These are phyloP conservation scores for Smallanthus sonchifolius DNA, from an alignment of 129 eudicot species.

Conservation along the genomic window DNA sequence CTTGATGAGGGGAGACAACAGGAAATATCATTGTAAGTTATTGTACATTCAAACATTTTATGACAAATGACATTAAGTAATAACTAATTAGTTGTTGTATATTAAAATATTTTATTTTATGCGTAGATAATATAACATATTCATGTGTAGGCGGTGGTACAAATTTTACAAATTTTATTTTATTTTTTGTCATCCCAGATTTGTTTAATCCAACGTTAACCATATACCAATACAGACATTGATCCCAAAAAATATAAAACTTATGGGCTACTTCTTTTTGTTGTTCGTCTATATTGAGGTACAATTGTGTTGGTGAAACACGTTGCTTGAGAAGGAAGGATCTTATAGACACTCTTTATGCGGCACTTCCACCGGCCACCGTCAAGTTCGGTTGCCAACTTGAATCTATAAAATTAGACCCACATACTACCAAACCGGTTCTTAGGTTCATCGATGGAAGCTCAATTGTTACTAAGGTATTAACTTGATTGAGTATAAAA, in stretches of 20 bases:
- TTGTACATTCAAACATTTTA: not conserved
- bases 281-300: not conserved
- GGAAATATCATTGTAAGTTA: slow-evolving; percentile 33
- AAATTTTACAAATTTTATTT: too few species aligned
- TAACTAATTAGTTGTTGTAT: too few species aligned
- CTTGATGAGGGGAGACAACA: slow-evolving; percentile 24
- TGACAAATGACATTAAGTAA: too few species aligned
- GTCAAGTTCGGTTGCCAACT: slow-evolving; percentile 49
- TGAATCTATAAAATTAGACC: slow-evolving; percentile 40
- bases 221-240: too few species aligned
- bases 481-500: slow-evolving; percentile 1
- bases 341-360: slow-evolving; percentile 46
- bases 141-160: too few species aligned
- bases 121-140: too few species aligned
- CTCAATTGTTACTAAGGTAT: slow-evolving; percentile 51
- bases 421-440: slow-evolving; percentile 29
- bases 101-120: too few species aligned
- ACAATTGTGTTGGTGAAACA: slow-evolving; percentile 32
- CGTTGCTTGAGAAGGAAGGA: slow-evolving; percentile 59
- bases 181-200: too few species aligned
- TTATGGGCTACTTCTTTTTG: not conserved
- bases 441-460: slow-evolving; percentile 48
- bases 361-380: slow-evolving; percentile 53
- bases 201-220: too few species aligned
- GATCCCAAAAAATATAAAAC: not conserved